Evolutionary conservation across 2,329 filamentous ascomycete genomes (phyloP).

Genomic region (Beauveria varroae): DNA sequence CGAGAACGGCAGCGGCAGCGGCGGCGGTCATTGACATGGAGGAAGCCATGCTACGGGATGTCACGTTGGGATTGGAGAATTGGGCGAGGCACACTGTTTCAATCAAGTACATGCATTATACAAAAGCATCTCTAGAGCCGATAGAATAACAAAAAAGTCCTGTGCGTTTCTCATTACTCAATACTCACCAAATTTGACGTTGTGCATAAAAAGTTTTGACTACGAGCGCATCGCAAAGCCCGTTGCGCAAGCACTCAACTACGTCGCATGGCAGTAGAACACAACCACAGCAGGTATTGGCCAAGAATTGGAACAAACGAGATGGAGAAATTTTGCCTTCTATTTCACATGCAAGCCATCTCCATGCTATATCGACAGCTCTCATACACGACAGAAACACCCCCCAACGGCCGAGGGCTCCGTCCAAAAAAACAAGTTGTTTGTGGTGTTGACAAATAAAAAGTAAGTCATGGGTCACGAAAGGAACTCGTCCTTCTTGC

Average conservation of each 20-base stretch:
- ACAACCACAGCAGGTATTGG: background rate
- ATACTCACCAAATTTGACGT: background rate
- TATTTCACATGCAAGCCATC: conserved; percentile 16
- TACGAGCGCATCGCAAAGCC: background rate
- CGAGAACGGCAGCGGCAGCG: background rate
- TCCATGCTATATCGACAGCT: conserved; percentile 10
- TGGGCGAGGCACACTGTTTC: no score
- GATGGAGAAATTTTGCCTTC: conserved; percentile 13
- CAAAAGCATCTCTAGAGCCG: background rate
- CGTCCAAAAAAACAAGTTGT: conserved; percentile 17
- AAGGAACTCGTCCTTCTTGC: background rate
- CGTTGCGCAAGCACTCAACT: background rate
- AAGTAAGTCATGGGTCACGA: background rate
- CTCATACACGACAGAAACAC: conserved; percentile 11
- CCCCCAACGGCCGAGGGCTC: conserved; percentile 12
- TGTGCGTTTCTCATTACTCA: background rate
- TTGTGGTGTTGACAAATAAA: conserved; percentile 7
- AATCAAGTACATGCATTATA: background rate
- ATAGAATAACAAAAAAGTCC: background rate
- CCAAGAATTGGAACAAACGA: conserved; percentile 1
- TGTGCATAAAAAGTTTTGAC: background rate
- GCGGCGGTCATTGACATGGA: background rate
- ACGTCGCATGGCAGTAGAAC: no score
- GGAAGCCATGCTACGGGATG: no score
- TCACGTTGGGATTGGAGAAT: background rate